Percentiles rank a stretch among this genome's conserved stretches.
Evolutionary conservation across 495 filamentous ascomycete genomes (phyloP).

Genomic region (Eremomyces bilateralis): DNA sequence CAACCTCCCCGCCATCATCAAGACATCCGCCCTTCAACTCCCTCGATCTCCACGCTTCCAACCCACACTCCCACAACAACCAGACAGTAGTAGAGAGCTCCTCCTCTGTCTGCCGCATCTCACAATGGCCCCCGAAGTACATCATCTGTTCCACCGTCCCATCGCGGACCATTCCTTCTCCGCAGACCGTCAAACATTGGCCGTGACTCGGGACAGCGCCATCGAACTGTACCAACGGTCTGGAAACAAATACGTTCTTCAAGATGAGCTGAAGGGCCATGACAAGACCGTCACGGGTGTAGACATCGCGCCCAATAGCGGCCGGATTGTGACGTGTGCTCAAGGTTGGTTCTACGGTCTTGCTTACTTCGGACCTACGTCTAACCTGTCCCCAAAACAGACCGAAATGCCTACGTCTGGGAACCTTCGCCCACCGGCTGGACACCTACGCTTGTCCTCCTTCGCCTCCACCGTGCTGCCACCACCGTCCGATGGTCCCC

Average conservation of each 20-base stretch:
- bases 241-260: slow-evolving; percentile 57
- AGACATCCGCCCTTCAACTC: too few species aligned
- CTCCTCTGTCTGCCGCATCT: slow-evolving; percentile 48
- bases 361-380: too few species aligned
- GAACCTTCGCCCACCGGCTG: slow-evolving; percentile 75
- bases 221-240: slow-evolving; percentile 69
- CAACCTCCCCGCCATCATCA: too few species aligned
- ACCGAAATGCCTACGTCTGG: slow-evolving; percentile 96
- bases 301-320: slow-evolving; percentile 76
- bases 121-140: slow-evolving; percentile 73
- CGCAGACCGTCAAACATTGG: slow-evolving; percentile 68
- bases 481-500: slow-evolving; percentile 97
- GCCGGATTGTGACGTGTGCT: slow-evolving; percentile 91
- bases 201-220: slow-evolving; percentile 73
- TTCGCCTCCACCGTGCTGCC: slow-evolving; percentile 90
- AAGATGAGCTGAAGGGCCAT: slow-evolving; percentile 84
- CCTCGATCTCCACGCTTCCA: too few species aligned
- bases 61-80: too few species aligned
- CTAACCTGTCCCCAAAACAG: too few species aligned
- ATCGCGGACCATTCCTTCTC: slow-evolving; percentile 98
- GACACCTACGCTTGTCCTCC: slow-evolving; percentile 91
- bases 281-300: slow-evolving; percentile 93
- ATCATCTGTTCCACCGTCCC: slow-evolving; percentile 90
- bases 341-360: slow-evolving; percentile 37
- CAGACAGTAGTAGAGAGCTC: slow-evolving; percentile 91